Conservation (phyloP, 78 protist species). For the Bigelowiella natans region DNA sequence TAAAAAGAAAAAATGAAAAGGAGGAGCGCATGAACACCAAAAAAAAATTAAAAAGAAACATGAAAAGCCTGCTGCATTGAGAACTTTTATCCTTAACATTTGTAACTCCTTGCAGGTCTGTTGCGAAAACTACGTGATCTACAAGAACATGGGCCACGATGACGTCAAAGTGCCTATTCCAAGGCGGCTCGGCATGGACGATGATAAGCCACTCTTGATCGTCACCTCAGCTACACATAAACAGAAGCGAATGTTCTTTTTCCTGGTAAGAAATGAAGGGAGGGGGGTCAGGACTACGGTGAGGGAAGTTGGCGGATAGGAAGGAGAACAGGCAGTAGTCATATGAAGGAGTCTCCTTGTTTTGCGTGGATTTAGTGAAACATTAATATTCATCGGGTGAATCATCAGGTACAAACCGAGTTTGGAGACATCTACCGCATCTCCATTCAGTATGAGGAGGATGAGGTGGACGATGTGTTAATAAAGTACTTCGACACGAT, state of each 20-base stretch:
- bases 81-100: no score
- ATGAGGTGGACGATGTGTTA: slow-evolving; percentile 4
- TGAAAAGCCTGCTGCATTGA: no score
- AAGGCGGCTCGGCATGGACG: slow-evolving; percentile 43
- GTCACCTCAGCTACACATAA: slow-evolving; percentile 24
- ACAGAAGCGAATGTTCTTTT: slow-evolving; percentile 59
- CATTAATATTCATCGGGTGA: no score
- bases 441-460: neutral
- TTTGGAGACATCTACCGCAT: slow-evolving; percentile 78
- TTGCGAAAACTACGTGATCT: slow-evolving; percentile 32
- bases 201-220: slow-evolving; percentile 35
- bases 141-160: slow-evolving; percentile 36
- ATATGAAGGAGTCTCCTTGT: no score
- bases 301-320: no score
- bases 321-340: no score
- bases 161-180: slow-evolving; percentile 13
- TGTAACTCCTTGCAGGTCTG: neutral
- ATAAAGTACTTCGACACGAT: slow-evolving; percentile 81
- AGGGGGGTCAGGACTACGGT: no score
- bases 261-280: no score
- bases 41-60: no score
- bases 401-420: slow-evolving; percentile 79
- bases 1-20: no score
- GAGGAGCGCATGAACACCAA: no score
- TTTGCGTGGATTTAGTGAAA: no score